Conservation (phyloP, 148 eudicot genomes). For the Fallopia convolvulus region DNA sequence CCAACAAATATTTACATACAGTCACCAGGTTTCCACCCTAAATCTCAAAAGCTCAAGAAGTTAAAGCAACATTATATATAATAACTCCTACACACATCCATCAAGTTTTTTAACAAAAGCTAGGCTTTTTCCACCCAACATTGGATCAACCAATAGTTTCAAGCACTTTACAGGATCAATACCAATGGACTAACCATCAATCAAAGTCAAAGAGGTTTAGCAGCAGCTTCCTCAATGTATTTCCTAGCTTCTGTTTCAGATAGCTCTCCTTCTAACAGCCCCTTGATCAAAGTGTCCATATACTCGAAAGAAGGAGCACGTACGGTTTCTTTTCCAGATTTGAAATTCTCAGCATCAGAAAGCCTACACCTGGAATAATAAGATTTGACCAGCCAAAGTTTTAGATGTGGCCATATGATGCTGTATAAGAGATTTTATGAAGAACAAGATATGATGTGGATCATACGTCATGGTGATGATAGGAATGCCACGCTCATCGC, state of each 20-base stretch:
- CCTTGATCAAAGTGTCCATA: constrained; percentile 57
- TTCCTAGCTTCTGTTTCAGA: constrained; percentile 65
- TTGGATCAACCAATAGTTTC: not conserved
- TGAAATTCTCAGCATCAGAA: constrained; percentile 47
- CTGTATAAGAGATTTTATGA: not conserved
- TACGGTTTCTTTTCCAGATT: constrained; percentile 43
- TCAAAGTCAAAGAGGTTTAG: constrained; percentile 44
- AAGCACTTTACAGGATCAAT: not conserved
- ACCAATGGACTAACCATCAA: not conserved
- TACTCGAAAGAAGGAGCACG: constrained; percentile 52
- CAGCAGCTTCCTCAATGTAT: constrained; percentile 59
- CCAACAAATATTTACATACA: not conserved
- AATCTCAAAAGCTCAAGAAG: not conserved
- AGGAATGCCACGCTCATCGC: constrained; percentile 71
- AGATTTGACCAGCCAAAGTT: not conserved
- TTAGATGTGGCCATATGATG: not conserved
- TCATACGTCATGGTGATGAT: constrained; percentile 93
- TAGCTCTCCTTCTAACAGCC: constrained; percentile 58
- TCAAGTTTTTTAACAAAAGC: not conserved
- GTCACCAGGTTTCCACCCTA: not conserved
- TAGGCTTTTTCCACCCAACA: not conserved
- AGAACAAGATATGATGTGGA: not conserved
- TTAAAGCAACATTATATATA: not conserved
- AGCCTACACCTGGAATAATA: constrained; percentile 53
- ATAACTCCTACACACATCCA: not conserved